Conservation (phyloP, 2,329 filamentous ascomycete genomes). For the Aspergillus ibericus region DNA sequence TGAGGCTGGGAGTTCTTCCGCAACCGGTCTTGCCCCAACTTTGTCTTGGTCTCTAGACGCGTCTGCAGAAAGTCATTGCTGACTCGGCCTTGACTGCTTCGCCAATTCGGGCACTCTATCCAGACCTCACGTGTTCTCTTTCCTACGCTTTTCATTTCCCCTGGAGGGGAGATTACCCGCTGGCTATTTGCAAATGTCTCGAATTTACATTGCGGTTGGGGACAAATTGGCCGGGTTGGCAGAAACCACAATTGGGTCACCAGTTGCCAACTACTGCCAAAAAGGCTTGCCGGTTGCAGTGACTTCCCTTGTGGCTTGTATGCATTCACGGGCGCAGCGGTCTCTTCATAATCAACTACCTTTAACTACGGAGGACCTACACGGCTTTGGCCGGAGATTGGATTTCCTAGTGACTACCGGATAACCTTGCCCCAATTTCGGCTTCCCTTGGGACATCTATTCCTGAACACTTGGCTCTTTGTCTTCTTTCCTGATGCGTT, state of each 20-base stretch:
- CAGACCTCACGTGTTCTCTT: not conserved
- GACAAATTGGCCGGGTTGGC: not conserved
- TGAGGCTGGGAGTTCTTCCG: not conserved
- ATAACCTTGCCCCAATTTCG: not conserved
- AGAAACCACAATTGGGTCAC: not conserved
- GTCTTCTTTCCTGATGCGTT: not conserved
- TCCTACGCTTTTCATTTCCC: not conserved
- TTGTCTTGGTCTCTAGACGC: not conserved
- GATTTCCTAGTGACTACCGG: not conserved
- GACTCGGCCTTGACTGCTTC: not conserved
- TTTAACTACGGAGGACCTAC: not conserved
- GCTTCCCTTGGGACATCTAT: not conserved
- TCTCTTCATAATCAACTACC: not conserved
- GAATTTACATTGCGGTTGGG: not conserved
- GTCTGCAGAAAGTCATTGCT: not conserved
- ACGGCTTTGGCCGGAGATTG: not conserved
- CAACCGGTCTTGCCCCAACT: not conserved
- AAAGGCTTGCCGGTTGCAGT: not conserved
- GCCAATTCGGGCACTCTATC: not conserved
- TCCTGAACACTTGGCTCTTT: not conserved
- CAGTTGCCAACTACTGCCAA: not conserved
- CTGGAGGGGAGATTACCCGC: not conserved
- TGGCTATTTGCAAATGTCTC: not conserved
- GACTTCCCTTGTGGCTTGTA: not conserved
- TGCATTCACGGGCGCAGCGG: not conserved